These are phyloP conservation scores for Tylopilus plumbeoviolaceoides DNA, from an alignment of 768 basidiomycete species.

Conservation along the genomic window DNA sequence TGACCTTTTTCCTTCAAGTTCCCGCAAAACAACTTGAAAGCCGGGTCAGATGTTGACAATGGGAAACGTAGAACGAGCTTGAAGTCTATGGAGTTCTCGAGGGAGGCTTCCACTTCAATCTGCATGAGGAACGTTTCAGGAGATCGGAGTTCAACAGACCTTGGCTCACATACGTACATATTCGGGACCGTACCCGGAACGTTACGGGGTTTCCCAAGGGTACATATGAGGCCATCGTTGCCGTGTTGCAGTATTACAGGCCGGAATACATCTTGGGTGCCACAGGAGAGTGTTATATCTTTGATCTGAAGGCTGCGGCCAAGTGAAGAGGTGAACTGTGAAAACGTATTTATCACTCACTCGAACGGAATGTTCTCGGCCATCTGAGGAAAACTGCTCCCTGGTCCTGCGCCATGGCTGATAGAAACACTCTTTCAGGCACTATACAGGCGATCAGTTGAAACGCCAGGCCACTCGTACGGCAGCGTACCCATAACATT, in stretches of 20 bases:
- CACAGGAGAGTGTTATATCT: constrained; percentile 83
- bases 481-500: constrained; percentile 81
- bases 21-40: constrained; percentile 81
- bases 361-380: constrained; percentile 69
- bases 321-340: constrained; percentile 6
- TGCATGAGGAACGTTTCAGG: constrained; percentile 29
- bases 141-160: neutral
- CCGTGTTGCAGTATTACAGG: constrained; percentile 87
- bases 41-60: constrained; percentile 45
- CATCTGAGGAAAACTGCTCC: constrained; percentile 62
- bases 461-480: neutral
- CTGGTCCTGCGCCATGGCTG: constrained; percentile 74
- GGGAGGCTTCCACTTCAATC: constrained; percentile 98
- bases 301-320: constrained; percentile 86
- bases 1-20: constrained; percentile 48
- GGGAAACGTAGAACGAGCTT: constrained; percentile 94
- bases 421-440: constrained; percentile 78
- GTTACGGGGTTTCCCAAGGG: constrained; percentile 78
- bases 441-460: constrained; percentile 10
- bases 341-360: constrained; percentile 42
- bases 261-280: constrained; percentile 79
- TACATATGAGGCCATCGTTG: constrained; percentile 96
- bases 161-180: constrained; percentile 78
- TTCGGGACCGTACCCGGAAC: constrained; percentile 78
- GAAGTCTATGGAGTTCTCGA: constrained; percentile 99